phyloP scores from a whole-genome alignment of 208 protist genomes.

The Crithidia bombi region DNA sequence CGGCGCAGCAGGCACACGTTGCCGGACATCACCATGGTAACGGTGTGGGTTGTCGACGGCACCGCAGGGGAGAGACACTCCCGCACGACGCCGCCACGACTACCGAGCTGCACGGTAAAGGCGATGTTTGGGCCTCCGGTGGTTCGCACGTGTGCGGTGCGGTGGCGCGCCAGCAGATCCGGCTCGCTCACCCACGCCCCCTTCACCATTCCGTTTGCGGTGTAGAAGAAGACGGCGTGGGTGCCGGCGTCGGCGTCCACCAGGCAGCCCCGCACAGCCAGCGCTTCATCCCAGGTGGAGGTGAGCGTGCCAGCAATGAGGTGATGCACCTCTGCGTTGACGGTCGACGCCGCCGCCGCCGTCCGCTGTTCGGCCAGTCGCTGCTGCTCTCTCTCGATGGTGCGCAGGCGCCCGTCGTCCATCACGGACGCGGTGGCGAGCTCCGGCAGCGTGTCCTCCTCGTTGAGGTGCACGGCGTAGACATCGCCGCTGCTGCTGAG shows the following conservation, averaged over 20 bases:
- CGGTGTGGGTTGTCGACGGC: constrained; percentile 41
- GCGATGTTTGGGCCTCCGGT: constrained; percentile 8
- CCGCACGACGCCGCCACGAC: constrained; percentile 10
- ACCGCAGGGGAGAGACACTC: constrained; percentile 32
- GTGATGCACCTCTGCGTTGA: constrained; percentile 30
- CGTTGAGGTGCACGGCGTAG: constrained; percentile 59
- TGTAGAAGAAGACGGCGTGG: constrained; percentile 61
- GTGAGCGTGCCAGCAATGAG: constrained; percentile 11
- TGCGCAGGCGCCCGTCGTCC: constrained; percentile 36
- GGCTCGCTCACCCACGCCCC: constrained; percentile 67
- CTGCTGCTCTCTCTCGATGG: constrained; percentile 15
- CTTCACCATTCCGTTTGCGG: constrained; percentile 47
- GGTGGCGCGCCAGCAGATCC: constrained; percentile 70
- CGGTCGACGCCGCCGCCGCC: constrained; percentile 1
- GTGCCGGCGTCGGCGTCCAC: constrained; percentile 80
- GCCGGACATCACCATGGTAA: constrained; percentile 38
- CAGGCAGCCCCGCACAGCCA: constrained; percentile 51
- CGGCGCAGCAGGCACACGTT: constrained; percentile 75
- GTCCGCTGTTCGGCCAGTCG: constrained; percentile 11
- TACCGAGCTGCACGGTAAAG: constrained; percentile 41
- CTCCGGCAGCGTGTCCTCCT: constrained; percentile 35
- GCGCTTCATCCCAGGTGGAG: constrained; percentile 29
- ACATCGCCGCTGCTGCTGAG: constrained; percentile 76
- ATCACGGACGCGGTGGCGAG: constrained; percentile 17
- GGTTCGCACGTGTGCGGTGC: constrained; percentile 14